Base-by-base conservation (phyloP, 352 stramenopile genomes). In the Sclerospora graminicola region DNA sequence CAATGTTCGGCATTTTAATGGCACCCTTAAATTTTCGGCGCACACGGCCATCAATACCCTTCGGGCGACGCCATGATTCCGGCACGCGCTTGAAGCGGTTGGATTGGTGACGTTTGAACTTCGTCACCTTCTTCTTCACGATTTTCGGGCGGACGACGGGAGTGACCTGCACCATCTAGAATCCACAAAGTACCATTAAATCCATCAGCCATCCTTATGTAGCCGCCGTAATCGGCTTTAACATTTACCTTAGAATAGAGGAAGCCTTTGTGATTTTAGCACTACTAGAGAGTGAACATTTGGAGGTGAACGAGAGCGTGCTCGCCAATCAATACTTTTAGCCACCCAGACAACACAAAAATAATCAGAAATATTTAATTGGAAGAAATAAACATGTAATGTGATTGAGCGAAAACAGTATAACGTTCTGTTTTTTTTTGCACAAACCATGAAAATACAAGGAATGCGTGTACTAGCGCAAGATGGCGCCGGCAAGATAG, bases 91-190 rank as follows among this genome's bases (percentile, higher is more conserved):
- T 97, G 79, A 99, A 99, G 55, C 90, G 89, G 77, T 99, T 91
- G 38, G 86, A 94, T 67, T 99, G 96, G 81, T 98, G 95, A 78
- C 96, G 93, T 74, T 97, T 97, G 81, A 99, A 99, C 81, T 98
- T 99, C 68, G 97, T 99, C 57, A 96, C 97, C 71, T 96, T 93
- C 96, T 99, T 99, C 91, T 99, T 98, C 53, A 99, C 89, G 69
- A 99, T 97, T 67, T 87, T 89, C n/a, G 71, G 72, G 56, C 75
- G 75, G 54, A 87, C 62, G 60, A 92, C 80, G 57, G 80, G 80
- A 78, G 80, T 92, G 75, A 92, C 80, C 82, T 92, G 80, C 69
- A 89, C 77, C 80, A 92, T 92, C 77, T 89, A 72, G 39, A 62
- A 38, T 19, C 23, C 28, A n/a, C 54, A 31, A 15, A 37, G 33